Evolutionary conservation across 768 basidiomycete genomes (phyloP).

Genomic region (Udeniomyces megalosporus): DNA sequence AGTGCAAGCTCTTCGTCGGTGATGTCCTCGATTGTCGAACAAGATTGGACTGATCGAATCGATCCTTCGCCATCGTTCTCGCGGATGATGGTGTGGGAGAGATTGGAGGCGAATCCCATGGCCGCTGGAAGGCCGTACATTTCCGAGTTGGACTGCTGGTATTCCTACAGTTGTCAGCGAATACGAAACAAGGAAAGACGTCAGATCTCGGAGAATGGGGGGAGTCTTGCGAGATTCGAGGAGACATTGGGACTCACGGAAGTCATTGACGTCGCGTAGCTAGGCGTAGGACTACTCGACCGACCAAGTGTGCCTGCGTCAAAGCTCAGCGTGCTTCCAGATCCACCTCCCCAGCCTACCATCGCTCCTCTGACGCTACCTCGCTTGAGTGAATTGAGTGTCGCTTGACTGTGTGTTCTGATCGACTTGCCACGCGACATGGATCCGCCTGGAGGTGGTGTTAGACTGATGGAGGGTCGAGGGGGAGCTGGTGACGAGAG

Average conservation of each 20-base stretch:
- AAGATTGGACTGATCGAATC: conserved; percentile 48
- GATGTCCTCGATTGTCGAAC: conserved; percentile 46
- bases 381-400: conserved; percentile 61
- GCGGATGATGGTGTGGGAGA: conserved; percentile 89
- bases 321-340: conserved; percentile 39
- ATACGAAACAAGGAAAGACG: too few relatives aligned
- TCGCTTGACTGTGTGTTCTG: conserved; percentile 37
- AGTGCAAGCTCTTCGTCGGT: conserved; percentile 90
- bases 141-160: neutral
- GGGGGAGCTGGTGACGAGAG: neutral
- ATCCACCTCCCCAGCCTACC: too few relatives aligned
- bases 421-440: conserved; percentile 29
- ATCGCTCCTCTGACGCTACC: conserved; percentile 63
- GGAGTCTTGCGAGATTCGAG: too few relatives aligned
- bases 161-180: too few relatives aligned
- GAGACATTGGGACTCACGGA: conserved; percentile 34
- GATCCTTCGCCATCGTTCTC: conserved; percentile 77
- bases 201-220: too few relatives aligned
- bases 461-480: neutral
- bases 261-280: conserved; percentile 73
- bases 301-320: conserved; percentile 42
- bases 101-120: conserved; percentile 89
- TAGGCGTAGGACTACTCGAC: conserved; percentile 87
- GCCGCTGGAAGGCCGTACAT: conserved; percentile 42
- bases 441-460: neutral